Percentiles rank a stretch among this genome's conserved stretches.
Evolutionary conservation across 345 rosid species (phyloP).

Genomic region (Arabidopsis thaliana): DNA sequence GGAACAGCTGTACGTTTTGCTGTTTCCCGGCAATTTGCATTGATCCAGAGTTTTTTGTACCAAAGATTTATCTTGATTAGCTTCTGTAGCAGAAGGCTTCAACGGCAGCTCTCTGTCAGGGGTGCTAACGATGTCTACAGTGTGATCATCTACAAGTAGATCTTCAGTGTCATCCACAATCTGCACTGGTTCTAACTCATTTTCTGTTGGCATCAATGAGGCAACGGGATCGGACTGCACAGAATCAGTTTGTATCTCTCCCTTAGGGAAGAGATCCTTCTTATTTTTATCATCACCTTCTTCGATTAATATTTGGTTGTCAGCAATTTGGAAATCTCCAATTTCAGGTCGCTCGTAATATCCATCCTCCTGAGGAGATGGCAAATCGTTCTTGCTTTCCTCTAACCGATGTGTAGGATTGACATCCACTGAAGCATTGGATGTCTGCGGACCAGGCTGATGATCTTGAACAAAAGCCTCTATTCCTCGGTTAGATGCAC

Average conservation of each 20-base stretch:
- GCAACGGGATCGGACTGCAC: conserved; percentile 18
- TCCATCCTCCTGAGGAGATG: conserved; percentile 23
- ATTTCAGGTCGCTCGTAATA: conserved; percentile 20
- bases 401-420: conserved; percentile 26
- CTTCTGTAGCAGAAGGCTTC: conserved; percentile 43
- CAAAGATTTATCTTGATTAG: conserved; percentile 30
- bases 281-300: conserved; percentile 36
- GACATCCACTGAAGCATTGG: conserved; percentile 19
- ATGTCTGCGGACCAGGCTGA: conserved; percentile 28
- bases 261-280: conserved; percentile 37
- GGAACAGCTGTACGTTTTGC: conserved; percentile 40
- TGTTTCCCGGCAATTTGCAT: conserved; percentile 44
- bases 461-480: conserved; percentile 39
- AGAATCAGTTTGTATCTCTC: conserved; percentile 27
- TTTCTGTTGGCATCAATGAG: conserved; percentile 40
- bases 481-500: conserved; percentile 21
- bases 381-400: conserved; percentile 30
- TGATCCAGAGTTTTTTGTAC: conserved; percentile 48
- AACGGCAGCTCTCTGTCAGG: conserved; percentile 40
- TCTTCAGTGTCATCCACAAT: conserved; percentile 42
- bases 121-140: conserved; percentile 29
- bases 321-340: conserved; percentile 33
- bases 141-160: conserved; percentile 29
- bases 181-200: conserved; percentile 39
- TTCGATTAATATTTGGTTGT: conserved; percentile 24